phyloP scores from a whole-genome alignment of 208 protist species.

The Acanthamoeba castellanii region DNA sequence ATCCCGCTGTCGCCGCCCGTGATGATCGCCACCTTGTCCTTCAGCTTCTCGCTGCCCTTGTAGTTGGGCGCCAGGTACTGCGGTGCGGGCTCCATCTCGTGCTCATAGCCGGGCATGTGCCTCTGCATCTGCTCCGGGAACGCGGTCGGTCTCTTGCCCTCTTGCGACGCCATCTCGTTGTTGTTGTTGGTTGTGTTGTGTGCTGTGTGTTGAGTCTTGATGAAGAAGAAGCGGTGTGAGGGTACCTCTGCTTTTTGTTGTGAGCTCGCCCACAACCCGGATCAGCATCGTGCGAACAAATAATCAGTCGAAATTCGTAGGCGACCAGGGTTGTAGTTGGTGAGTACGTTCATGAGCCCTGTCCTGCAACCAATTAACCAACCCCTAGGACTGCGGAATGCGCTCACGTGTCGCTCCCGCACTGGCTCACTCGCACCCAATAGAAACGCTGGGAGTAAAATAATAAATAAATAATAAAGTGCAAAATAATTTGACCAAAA shows the following conservation, averaged over 20 bases:
- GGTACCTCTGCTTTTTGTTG: no score
- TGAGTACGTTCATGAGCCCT: not conserved
- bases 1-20: constrained; percentile 88
- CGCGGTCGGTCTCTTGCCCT: not conserved
- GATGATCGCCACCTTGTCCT: constrained; percentile 79
- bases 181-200: not conserved
- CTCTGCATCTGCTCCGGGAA: constrained; percentile 50
- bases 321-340: not conserved
- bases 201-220: not conserved
- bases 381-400: not conserved
- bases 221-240: no score
- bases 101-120: constrained; percentile 39
- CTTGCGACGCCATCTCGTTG: not conserved
- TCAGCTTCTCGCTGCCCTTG: constrained; percentile 70
- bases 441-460: no score
- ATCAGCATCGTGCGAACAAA: not conserved
- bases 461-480: not conserved
- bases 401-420: not conserved
- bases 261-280: no score
- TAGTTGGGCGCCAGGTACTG: constrained; percentile 55
- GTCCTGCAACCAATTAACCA: not conserved
- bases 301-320: not conserved
- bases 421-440: not conserved
- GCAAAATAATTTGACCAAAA: not conserved
- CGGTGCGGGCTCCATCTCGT: constrained; percentile 37